These are phyloP conservation scores for Taphrina populina DNA, from an alignment of 1,139 yeast genomes.

Conservation along the genomic window DNA sequence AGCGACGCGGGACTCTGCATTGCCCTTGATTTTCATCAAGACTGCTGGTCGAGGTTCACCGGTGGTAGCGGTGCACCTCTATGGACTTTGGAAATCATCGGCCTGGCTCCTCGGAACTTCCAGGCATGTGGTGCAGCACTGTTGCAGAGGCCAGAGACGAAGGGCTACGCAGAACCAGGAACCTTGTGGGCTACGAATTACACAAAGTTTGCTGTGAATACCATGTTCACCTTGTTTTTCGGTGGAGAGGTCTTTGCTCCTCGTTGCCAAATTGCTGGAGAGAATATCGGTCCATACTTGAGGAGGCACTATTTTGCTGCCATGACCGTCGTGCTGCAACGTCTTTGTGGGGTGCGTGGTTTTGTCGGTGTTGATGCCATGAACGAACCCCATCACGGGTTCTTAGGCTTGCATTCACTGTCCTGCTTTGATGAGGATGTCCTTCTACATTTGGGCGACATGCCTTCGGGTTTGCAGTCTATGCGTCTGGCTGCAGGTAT, in stretches of 20 bases:
- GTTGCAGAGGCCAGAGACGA: conserved; percentile 55
- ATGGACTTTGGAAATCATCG: conserved; percentile 94
- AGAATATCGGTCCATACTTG: conserved; percentile 72
- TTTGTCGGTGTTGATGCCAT: conserved; percentile 78
- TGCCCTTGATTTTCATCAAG: conserved; percentile 86
- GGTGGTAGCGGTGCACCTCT: conserved; percentile 98
- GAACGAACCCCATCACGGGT: conserved; percentile 71
- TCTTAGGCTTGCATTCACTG: conserved; percentile 41
- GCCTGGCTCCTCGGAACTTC: conserved; percentile 73
- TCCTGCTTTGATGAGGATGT: conserved; percentile 39
- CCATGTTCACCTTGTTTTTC: conserved; percentile 84
- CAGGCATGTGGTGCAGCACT: conserved; percentile 70
- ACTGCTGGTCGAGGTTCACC: conserved; percentile 75
- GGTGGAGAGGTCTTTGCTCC: conserved; percentile 74
- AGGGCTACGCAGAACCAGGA: conserved; percentile 58
- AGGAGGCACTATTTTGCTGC: conserved; percentile 66
- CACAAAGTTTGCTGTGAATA: conserved; percentile 67
- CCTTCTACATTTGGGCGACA: conserved; percentile 43
- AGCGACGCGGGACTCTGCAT: conserved; percentile 69
- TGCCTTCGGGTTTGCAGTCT: conserved; percentile 44
- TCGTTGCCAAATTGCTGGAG: conserved; percentile 64
- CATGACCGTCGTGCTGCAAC: conserved; percentile 55
- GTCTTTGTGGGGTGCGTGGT: conserved; percentile 51
- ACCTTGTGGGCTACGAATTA: conserved; percentile 96
- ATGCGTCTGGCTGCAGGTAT: conserved; percentile 66